These are phyloP conservation scores for Aspergillus sp. DNA, from an alignment of 2,329 filamentous ascomycete species.

Conservation along the genomic window DNA sequence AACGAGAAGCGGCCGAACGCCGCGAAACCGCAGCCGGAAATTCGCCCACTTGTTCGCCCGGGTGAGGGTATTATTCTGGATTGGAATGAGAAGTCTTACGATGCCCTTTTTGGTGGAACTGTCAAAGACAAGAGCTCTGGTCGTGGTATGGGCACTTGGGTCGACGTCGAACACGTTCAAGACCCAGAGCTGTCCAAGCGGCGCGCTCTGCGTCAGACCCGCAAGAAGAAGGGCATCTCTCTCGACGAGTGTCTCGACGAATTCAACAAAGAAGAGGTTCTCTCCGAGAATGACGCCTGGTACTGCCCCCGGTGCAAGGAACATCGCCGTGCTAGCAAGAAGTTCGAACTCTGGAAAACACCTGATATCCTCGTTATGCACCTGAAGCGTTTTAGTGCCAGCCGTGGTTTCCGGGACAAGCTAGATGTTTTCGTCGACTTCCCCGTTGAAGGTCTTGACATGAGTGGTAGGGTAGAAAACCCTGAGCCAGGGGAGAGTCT, in stretches of 20 bases:
- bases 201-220: conserved; percentile 56
- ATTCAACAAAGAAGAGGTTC: conserved; percentile 85
- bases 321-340: conserved; percentile 85
- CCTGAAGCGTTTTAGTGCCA: conserved; percentile 88
- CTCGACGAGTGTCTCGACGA: conserved; percentile 89
- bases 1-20: conserved; percentile 7
- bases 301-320: conserved; percentile 96
- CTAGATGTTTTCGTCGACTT: conserved; percentile 88
- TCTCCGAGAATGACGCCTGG: conserved; percentile 96
- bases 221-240: conserved; percentile 68
- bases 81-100: conserved; percentile 66
- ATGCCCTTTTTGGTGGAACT: conserved; percentile 57
- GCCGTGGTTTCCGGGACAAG: conserved; percentile 77
- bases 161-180: conserved; percentile 44
- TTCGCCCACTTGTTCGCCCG: conserved; percentile 64
- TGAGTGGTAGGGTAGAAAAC: conserved; percentile 70
- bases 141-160: conserved; percentile 56
- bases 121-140: conserved; percentile 41
- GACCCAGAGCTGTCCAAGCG: conserved; percentile 60
- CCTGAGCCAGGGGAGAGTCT: conserved; percentile 74
- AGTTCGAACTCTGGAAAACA: conserved; percentile 93
- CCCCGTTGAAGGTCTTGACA: conserved; percentile 77
- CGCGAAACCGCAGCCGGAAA: conserved; percentile 27
- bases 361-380: conserved; percentile 94
- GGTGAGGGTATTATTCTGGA: conserved; percentile 83